Evolutionary conservation across 2,329 filamentous ascomycete species (phyloP), one percentile per base, ranked within the genome.

Genomic region (Triangularia verruculosa): DNA sequence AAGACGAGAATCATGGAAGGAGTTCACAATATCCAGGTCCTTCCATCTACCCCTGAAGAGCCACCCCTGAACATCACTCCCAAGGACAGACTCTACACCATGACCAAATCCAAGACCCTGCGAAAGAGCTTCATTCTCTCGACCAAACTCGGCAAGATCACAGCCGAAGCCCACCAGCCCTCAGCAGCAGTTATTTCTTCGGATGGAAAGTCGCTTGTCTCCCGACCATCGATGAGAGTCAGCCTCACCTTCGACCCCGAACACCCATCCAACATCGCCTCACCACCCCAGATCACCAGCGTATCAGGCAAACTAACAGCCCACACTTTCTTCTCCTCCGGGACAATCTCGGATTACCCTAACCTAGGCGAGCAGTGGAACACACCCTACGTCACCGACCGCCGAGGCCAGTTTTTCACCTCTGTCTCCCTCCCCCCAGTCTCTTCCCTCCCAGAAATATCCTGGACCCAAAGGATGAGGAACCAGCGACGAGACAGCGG

Each of bases 271-370:
- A 72, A 77, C 2, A 27, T 54, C 15, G 12, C 22, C 11, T 67
- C 73, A 1, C 79, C 82, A 5, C 84, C 83, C 43, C 80, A 77
- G 69, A 73, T 86, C 66, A 80, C 79, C 39, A 76, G 74, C 1
- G 76, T 85, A 8, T 75, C 80, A 3, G 79, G 78, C 62, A 86
- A 86, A 74, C 69, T 87, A 28, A 75, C 78, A 0, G 77, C 83
- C 0, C 78, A 80, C 61, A 86, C 83, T 6, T 86, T 79, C 74
- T 86, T 80, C 72, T 79, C 80, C 65, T 76, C 77, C 3, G 75
- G 75, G 5, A 78, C 80, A 30, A 78, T 83, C 67, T 72, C 74
- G 34, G 70, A 75, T 59, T 77, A 84, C 43, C 83, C 84, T 52
- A 83, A 86, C 73, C 72, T 84, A 58, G 61, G 79, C 61, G 51